Evolutionary conservation across 2,329 filamentous ascomycete species (phyloP).

Genomic region (Pseudogymnoascus sp.): DNA sequence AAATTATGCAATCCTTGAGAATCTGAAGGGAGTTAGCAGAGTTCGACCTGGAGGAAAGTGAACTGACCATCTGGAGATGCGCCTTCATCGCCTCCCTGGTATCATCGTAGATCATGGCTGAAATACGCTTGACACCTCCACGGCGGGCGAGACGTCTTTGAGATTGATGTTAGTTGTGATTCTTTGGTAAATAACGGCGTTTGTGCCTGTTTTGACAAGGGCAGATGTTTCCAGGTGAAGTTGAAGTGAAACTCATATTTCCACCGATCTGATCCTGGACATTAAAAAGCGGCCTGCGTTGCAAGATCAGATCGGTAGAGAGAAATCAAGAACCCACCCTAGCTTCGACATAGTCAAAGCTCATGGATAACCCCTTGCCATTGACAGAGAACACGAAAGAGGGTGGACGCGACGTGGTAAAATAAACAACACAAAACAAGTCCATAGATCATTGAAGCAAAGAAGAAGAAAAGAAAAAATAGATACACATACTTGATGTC

Average conservation of each 20-base stretch:
- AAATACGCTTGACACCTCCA: conserved; percentile 70
- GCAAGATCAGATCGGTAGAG: neutral
- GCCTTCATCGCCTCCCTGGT: conserved; percentile 42
- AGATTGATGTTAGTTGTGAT: neutral
- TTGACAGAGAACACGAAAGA: neutral
- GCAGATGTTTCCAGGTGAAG: neutral
- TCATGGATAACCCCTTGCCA: neutral
- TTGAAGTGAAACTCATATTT: neutral
- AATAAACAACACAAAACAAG: neutral
- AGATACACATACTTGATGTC: conserved; percentile 40
- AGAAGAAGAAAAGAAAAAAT: neutral
- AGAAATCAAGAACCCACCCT: neutral
- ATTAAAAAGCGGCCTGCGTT: neutral
- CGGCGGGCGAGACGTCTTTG: conserved; percentile 59
- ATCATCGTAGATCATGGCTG: conserved; percentile 54
- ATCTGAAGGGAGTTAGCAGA: neutral
- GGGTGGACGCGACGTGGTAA: neutral
- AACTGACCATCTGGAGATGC: conserved; percentile 40
- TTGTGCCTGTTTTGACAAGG: neutral
- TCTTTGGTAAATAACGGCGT: neutral
- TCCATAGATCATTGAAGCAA: neutral
- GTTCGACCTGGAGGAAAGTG: neutral
- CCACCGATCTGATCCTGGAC: neutral
- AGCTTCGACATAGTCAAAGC: neutral
- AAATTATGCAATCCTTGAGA: conserved; percentile 36